A percentile compares a stretch with the other conserved stretches of the same genome.
These are phyloP conservation scores for Dissophora ornata DNA, from an alignment of 192 early-diverging fungal genomes.

Conservation along the genomic window DNA sequence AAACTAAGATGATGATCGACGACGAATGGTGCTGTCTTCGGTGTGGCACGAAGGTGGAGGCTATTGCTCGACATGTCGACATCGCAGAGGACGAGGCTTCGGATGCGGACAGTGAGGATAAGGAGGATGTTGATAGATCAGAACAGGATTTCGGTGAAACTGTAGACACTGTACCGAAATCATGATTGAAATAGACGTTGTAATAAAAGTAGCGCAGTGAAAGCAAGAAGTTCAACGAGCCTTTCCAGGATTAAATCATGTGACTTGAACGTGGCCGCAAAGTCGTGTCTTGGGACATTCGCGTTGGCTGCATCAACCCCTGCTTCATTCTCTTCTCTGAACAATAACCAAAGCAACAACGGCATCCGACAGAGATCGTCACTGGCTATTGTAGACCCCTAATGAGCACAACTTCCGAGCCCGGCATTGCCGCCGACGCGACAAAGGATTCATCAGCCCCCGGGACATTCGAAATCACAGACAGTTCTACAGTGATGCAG, in stretches of 20 bases:
- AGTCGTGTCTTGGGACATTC: too few relatives aligned
- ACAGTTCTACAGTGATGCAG: constrained; percentile 5
- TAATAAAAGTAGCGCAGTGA: too few relatives aligned
- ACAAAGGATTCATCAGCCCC: constrained; percentile 5
- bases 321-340: too few relatives aligned
- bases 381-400: too few relatives aligned
- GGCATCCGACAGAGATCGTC: too few relatives aligned
- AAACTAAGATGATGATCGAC: constrained; percentile 77
- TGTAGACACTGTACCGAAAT: not conserved
- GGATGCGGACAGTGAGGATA: constrained; percentile 31
- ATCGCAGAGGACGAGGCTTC: constrained; percentile 58
- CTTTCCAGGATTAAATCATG: constrained; percentile 6
- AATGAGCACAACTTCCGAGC: constrained; percentile 36
- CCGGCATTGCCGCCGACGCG: constrained; percentile 11
- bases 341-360: too few relatives aligned
- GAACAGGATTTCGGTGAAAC: not conserved
- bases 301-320: not conserved
- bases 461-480: not conserved
- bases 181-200: not conserved
- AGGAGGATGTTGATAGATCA: constrained; percentile 4
- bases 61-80: constrained; percentile 61
- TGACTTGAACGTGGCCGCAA: not conserved
- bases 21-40: constrained; percentile 83
- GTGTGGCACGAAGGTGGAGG: constrained; percentile 75
- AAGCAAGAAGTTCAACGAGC: too few relatives aligned